Evolutionary conservation across 352 stramenopile species (phyloP).

Genomic region (Thraustochytrium sp.): DNA sequence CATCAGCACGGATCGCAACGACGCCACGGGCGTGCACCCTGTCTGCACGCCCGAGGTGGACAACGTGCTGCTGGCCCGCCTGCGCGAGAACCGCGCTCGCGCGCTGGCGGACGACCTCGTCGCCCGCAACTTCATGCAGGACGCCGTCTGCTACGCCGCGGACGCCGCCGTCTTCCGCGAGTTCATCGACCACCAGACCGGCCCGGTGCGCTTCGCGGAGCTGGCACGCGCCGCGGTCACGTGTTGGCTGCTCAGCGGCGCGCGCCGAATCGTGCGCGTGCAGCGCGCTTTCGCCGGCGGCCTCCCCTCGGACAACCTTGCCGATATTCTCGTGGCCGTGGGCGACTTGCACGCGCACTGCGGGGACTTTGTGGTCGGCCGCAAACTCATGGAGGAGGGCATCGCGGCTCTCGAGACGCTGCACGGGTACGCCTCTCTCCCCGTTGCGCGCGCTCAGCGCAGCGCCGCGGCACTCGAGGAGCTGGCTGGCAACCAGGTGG

Average conservation of each 20-base stretch:
- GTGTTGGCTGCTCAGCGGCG: neutral
- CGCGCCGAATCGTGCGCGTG: neutral
- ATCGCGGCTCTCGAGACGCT: neutral
- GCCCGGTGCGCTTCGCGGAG: neutral
- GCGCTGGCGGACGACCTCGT: neutral
- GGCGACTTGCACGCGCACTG: neutral
- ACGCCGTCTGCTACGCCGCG: neutral
- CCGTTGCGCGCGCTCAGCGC: neutral
- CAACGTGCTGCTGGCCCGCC: neutral
- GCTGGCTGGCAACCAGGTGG: neutral
- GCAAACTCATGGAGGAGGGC: neutral
- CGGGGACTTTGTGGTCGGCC: neutral
- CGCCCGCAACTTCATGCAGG: neutral
- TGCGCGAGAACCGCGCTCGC: neutral
- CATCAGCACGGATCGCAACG: neutral
- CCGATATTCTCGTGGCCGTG: neutral
- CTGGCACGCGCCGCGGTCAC: neutral
- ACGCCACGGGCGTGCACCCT: neutral
- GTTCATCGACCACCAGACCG: neutral
- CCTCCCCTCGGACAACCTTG: neutral
- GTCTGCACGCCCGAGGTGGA: neutral
- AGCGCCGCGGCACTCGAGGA: neutral
- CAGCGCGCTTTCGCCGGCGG: neutral
- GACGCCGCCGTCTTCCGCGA: neutral
- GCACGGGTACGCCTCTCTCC: neutral